These are phyloP conservation scores for Pyrenophora seminiperda DNA, from an alignment of 2,329 filamentous ascomycete species.

Conservation along the genomic window DNA sequence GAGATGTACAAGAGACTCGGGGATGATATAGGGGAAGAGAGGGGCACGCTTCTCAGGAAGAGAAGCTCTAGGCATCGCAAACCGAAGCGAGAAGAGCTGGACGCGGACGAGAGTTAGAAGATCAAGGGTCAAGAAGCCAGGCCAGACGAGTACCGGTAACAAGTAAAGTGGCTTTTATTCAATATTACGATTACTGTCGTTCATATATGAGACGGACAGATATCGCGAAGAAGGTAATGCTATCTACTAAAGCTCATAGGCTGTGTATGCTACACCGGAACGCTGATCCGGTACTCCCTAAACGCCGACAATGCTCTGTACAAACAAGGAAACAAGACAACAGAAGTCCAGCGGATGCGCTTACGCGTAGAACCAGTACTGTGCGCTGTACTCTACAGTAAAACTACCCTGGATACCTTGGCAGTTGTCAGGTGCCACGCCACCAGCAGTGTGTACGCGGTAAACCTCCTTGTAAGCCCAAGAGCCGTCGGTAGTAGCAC, in stretches of 20 bases:
- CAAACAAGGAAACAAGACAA: slow-evolving; percentile 10
- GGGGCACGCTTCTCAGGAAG: slow-evolving; percentile 24
- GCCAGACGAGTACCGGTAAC: not conserved
- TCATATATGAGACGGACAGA: slow-evolving; percentile 21
- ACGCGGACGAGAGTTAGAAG: slow-evolving; percentile 24
- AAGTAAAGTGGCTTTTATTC: slow-evolving; percentile 13
- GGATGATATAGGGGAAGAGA: slow-evolving; percentile 16
- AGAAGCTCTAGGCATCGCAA: slow-evolving; percentile 36
- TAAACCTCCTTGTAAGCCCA: slow-evolving; percentile 74
- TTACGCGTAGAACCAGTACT: slow-evolving; percentile 69
- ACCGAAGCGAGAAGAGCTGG: slow-evolving; percentile 28
- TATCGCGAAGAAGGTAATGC: slow-evolving; percentile 26
- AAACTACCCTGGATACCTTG: slow-evolving; percentile 67
- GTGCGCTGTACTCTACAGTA: slow-evolving; percentile 77
- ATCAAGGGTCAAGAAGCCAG: not conserved
- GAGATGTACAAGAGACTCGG: slow-evolving; percentile 17
- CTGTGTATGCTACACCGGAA: slow-evolving; percentile 14
- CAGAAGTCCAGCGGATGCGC: not conserved
- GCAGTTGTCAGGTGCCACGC: slow-evolving; percentile 75
- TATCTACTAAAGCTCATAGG: slow-evolving; percentile 25
- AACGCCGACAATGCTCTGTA: slow-evolving; percentile 45
- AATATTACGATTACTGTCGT: slow-evolving; percentile 30
- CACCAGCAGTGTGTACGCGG: slow-evolving; percentile 82
- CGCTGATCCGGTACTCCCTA: slow-evolving; percentile 18
- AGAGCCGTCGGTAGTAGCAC: slow-evolving; percentile 34